phyloP scores from a whole-genome alignment of 2,329 filamentous ascomycete genomes.

The Bipolaris cookei region DNA sequence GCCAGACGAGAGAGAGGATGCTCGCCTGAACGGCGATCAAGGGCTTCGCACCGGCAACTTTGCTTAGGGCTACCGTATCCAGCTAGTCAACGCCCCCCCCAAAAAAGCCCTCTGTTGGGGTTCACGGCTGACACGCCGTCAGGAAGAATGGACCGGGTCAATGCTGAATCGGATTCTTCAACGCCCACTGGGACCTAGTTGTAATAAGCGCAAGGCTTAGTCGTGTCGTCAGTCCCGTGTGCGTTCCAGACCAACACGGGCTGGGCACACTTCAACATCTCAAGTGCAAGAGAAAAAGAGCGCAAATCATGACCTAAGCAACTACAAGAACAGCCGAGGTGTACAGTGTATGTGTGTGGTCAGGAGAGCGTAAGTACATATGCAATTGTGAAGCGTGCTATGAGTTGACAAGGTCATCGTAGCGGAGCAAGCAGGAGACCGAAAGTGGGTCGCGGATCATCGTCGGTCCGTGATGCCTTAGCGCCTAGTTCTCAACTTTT shows the following conservation, averaged over 20 bases:
- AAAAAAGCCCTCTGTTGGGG: not conserved
- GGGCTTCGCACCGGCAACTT: not conserved
- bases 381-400: too few relatives aligned
- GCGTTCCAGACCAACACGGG: not conserved
- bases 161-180: not conserved
- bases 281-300: not conserved
- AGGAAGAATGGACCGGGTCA: not conserved
- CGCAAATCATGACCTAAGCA: not conserved
- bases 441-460: conserved; percentile 10
- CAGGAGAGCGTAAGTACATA: too few relatives aligned
- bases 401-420: not conserved
- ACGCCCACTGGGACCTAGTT: not conserved
- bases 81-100: not conserved
- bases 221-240: not conserved
- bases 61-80: not conserved
- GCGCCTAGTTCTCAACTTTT: conserved; percentile 13
- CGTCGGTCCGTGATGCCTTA: conserved; percentile 12
- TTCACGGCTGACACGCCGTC: not conserved
- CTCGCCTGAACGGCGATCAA: not conserved
- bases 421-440: not conserved
- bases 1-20: not conserved
- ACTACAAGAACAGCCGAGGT: not conserved
- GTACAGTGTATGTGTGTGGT: too few relatives aligned
- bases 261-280: not conserved
- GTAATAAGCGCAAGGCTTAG: not conserved